These are phyloP conservation scores for Apiotrichum montevideense DNA, from an alignment of 1,284 basidiomycete genomes.

Conservation along the genomic window DNA sequence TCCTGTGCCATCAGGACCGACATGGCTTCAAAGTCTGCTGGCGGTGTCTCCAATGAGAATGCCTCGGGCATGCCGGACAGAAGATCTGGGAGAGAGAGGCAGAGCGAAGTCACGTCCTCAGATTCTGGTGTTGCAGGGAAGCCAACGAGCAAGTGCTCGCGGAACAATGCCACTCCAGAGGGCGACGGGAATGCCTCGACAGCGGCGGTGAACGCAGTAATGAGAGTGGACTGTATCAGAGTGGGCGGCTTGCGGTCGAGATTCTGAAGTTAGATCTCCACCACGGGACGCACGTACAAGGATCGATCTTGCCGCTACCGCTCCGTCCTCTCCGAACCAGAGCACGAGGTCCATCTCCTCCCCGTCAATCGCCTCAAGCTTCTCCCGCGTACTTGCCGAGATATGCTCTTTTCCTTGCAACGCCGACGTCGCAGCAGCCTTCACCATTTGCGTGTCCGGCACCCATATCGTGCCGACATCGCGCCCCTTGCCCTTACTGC, in stretches of 20 bases:
- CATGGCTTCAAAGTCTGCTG: conserved; percentile 12
- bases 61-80: conserved; percentile 15
- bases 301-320: conserved; percentile 63
- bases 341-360: conserved; percentile 74
- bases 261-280: conserved; percentile 52
- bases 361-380: conserved; percentile 44
- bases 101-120: conserved; percentile 11
- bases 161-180: conserved; percentile 57
- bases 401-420: conserved; percentile 16
- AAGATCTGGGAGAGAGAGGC: conserved; percentile 20
- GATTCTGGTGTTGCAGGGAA: conserved; percentile 12
- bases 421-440: conserved; percentile 16
- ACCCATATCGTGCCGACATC: conserved; percentile 29
- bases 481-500: conserved; percentile 11
- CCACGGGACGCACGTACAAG: conserved; percentile 53
- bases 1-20: conserved; percentile 26
- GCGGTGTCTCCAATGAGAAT: conserved; percentile 5
- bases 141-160: conserved; percentile 51
- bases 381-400: neutral
- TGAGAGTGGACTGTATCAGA: conserved; percentile 65
- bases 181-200: conserved; percentile 36
- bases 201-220: conserved; percentile 53
- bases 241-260: conserved; percentile 85
- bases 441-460: conserved; percentile 27
- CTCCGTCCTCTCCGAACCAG: conserved; percentile 64